phyloP scores from a whole-genome alignment of 2,329 filamentous ascomycete genomes.

The Thermochaetoides dissita region DNA sequence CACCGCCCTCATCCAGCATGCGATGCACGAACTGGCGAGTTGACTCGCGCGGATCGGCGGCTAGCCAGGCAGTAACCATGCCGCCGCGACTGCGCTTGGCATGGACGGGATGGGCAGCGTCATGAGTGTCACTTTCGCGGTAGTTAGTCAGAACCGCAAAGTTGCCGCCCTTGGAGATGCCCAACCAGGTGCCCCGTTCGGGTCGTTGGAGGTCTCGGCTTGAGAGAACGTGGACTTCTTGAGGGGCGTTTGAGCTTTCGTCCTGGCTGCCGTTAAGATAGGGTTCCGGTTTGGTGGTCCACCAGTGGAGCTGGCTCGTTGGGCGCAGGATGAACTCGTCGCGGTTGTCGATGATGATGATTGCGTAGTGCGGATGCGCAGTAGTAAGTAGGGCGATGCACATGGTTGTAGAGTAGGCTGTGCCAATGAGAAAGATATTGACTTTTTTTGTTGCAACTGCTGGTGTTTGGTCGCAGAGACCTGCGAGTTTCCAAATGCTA shows the following conservation, averaged over 20 bases:
- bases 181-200: conserved; percentile 53
- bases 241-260: background rate
- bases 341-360: conserved; percentile 65
- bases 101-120: conserved; percentile 37
- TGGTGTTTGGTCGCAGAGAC: no score
- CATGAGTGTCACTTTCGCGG: conserved; percentile 37
- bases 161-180: conserved; percentile 44
- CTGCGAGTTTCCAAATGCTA: no score
- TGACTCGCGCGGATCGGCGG: conserved; percentile 31
- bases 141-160: conserved; percentile 56
- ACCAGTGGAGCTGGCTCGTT: conserved; percentile 51
- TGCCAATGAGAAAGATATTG: no score
- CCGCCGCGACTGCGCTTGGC: conserved; percentile 45
- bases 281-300: conserved; percentile 31
- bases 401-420: conserved; percentile 31
- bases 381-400: conserved; percentile 68
- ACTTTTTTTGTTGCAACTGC: no score
- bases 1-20: conserved; percentile 37
- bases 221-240: conserved; percentile 36
- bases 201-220: conserved; percentile 46
- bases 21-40: conserved; percentile 36
- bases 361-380: conserved; percentile 58
- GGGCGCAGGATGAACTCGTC: conserved; percentile 58
- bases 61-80: conserved; percentile 51
- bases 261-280: conserved; percentile 2